Percentiles rank a stretch among this genome's conserved stretches.
Conservation (phyloP, 1,139 yeast genomes). For the Debaryomyces subglobosus region DNA sequence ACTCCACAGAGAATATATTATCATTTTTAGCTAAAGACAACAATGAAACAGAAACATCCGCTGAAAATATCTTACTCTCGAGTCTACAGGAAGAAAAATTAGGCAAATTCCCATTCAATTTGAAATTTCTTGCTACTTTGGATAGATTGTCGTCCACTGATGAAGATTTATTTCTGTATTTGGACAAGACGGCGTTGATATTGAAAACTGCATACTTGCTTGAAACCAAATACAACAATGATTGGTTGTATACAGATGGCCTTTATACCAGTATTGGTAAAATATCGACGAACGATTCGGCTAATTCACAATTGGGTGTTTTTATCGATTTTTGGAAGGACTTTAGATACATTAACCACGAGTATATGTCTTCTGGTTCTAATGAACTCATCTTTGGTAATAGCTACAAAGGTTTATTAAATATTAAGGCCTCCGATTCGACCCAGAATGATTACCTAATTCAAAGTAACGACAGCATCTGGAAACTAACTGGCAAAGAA, state of each 20-base stretch:
- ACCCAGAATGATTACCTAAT: slow-evolving; percentile 22
- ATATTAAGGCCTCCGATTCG: slow-evolving; percentile 8
- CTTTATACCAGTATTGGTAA: slow-evolving; percentile 31
- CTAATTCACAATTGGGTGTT: slow-evolving; percentile 32
- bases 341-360: slow-evolving; percentile 31
- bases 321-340: slow-evolving; percentile 44
- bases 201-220: slow-evolving; percentile 27
- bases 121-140: slow-evolving; percentile 40
- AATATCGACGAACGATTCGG: slow-evolving; percentile 29
- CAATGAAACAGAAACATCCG: slow-evolving; percentile 15
- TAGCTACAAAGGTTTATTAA: slow-evolving; percentile 19
- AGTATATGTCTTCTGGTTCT: slow-evolving; percentile 15
- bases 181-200: slow-evolving; percentile 36
- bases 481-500: slow-evolving; percentile 16
- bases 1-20: slow-evolving; percentile 10
- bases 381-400: slow-evolving; percentile 16
- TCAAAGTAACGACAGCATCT: slow-evolving; percentile 24
- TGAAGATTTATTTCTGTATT: slow-evolving; percentile 35
- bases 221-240: slow-evolving; percentile 17
- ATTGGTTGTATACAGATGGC: slow-evolving; percentile 29
- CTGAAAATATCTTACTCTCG: slow-evolving; percentile 33
- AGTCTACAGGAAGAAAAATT: slow-evolving; percentile 29
- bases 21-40: slow-evolving; percentile 10
- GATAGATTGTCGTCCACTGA: slow-evolving; percentile 38
- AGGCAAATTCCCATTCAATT: slow-evolving; percentile 38